These are phyloP conservation scores for Gaertneriomyces sp. DNA, from an alignment of 192 early-diverging fungal genomes.

Conservation along the genomic window DNA sequence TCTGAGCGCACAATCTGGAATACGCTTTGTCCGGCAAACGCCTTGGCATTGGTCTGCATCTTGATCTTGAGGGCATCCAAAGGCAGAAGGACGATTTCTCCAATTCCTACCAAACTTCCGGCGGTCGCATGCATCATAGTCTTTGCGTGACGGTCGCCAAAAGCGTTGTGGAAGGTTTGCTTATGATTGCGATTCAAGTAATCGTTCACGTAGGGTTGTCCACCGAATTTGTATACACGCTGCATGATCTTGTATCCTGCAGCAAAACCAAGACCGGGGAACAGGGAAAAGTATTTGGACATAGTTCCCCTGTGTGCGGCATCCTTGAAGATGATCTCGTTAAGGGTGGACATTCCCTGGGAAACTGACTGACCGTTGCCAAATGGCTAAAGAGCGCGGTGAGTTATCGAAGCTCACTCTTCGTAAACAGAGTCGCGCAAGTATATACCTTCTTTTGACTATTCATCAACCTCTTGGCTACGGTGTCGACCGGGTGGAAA, in stretches of 20 bases:
- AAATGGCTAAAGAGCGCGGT: slow-evolving; percentile 37
- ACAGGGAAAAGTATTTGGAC: slow-evolving; percentile 87
- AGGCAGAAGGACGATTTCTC: slow-evolving; percentile 93
- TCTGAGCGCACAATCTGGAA: slow-evolving; percentile 79
- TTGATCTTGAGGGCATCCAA: slow-evolving; percentile 99
- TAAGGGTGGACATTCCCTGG: slow-evolving; percentile 65
- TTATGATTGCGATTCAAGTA: slow-evolving; percentile 82
- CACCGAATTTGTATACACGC: slow-evolving; percentile 98
- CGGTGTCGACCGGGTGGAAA: slow-evolving; percentile 98
- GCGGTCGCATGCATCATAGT: slow-evolving; percentile 98
- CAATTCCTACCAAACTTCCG: slow-evolving; percentile 85
- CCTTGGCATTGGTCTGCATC: slow-evolving; percentile 88
- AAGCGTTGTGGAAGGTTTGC: slow-evolving; percentile 65
- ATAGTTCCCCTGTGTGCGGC: slow-evolving; percentile 69
- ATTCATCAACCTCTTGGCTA: slow-evolving; percentile 97
- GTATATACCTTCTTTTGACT: slow-evolving; percentile 69
- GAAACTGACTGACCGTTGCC: slow-evolving; percentile 59
- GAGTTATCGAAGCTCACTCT: background rate
- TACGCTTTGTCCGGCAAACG: slow-evolving; percentile 77
- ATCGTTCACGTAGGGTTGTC: slow-evolving; percentile 94
- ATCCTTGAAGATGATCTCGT: slow-evolving; percentile 90
- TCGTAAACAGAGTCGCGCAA: background rate
- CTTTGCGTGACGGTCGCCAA: slow-evolving; percentile 93
- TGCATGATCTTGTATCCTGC: slow-evolving; percentile 98
- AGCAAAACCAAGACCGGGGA: slow-evolving; percentile 96